Evolutionary conservation across 192 early-diverging fungal genomes (phyloP), one percentile per base, ranked within the genome.

Genomic region (Rhizoclosmatium sp.): DNA sequence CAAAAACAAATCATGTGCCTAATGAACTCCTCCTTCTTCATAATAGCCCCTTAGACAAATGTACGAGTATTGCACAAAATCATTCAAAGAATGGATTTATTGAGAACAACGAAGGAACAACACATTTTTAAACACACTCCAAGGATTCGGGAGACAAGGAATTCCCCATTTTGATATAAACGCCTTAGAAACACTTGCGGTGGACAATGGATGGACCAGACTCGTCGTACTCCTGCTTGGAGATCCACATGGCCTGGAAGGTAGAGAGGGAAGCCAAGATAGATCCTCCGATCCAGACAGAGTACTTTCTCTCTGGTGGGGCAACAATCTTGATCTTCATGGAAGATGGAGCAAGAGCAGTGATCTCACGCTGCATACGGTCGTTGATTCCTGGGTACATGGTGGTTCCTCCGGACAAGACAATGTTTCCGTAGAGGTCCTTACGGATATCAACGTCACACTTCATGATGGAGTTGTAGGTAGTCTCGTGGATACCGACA

Each of bases 161-260:
- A 31, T 31, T 31, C 31, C 31, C 31, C 31, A 31, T 31, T 54
- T 54, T 54, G 51, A 7, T 54, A 16, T 54, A 12, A 12, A 7
- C 62, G 23, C 61, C 80, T 88, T 84, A 88, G 83, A 88, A 96
- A 87, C 97, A 98, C 91, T 97, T 98, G 89, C 96, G 92, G 92
- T 98, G 97, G 74, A 98, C 97, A 80, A 98, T 98, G 51, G 94
- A 94, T 45, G 97, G 96, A 82, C 97, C 97, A 75, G 92, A 93
- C 89, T 99, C 97, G 89, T 97, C 95, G 90, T 98, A 97, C 89
- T 98, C 97, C 90, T 94, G 93, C 92, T 96, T 97, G 67, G 95
- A 95, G 86, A 97, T 94, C 96, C 96, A 99, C 96, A 97, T 95
- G 86, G 96, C 93, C 87, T 98, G 96, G 96, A 99, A 99, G 83